Conservation (phyloP, 1,139 yeast species). For the Kodamaea plutei region DNA sequence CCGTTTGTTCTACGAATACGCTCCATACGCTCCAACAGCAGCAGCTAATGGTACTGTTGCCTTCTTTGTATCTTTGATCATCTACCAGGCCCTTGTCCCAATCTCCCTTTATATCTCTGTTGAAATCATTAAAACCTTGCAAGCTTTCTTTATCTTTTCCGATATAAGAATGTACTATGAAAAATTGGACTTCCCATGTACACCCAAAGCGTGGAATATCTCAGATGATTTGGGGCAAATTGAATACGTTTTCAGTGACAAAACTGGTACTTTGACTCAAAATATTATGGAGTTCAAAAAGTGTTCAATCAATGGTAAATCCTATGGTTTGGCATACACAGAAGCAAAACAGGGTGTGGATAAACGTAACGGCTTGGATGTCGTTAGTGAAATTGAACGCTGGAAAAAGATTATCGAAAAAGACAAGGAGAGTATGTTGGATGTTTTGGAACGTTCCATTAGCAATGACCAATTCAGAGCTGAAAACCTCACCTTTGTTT, state of each 20-base stretch:
- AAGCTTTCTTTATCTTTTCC: constrained; percentile 88
- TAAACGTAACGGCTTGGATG: constrained; percentile 81
- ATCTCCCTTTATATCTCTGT: constrained; percentile 91
- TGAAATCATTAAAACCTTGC: constrained; percentile 91
- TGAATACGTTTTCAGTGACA: constrained; percentile 92
- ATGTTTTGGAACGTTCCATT: constrained; percentile 42
- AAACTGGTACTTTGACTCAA: constrained; percentile 95
- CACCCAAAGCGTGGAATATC: constrained; percentile 95
- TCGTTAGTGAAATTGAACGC: constrained; percentile 58
- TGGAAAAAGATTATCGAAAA: constrained; percentile 59
- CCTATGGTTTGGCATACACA: constrained; percentile 92
- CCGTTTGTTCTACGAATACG: constrained; percentile 63
- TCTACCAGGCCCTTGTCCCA: constrained; percentile 90
- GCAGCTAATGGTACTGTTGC: constrained; percentile 79
- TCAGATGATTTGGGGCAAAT: constrained; percentile 97
- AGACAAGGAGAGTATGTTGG: constrained; percentile 67
- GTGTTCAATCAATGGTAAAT: constrained; percentile 81
- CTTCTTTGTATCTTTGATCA: constrained; percentile 84
- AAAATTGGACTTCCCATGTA: constrained; percentile 85
- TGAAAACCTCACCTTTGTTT: constrained; percentile 73
- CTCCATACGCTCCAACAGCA: constrained; percentile 46
- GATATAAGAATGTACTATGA: constrained; percentile 86
- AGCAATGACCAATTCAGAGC: constrained; percentile 58
- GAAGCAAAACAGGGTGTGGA: constrained; percentile 93
- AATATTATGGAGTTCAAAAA: constrained; percentile 96